Base-by-base conservation (phyloP, 495 filamentous ascomycete genomes). In the Coniosporium apollinis region DNA sequence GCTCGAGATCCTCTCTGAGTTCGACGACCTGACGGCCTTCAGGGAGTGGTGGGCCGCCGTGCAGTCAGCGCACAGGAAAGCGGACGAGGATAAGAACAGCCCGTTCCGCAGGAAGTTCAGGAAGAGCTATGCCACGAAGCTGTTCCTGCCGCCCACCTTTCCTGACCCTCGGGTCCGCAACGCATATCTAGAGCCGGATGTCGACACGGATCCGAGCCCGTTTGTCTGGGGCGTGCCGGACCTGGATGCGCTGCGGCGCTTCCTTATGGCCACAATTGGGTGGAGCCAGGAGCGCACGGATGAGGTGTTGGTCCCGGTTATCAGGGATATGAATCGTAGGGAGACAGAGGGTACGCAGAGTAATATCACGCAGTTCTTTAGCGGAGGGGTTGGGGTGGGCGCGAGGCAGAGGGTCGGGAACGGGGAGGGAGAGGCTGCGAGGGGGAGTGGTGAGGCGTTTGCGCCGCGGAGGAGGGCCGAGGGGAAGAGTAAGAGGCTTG, bases 211-310 rank as follows among this genome's bases (percentile, higher is more conserved):
- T 39, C 67, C 81, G 0, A 76, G 82, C 26, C 55, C 62, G 3
- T 97, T 97, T 45, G 76, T 85, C 54, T 97, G 89, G 89, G 89
- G 89, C 14, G 79, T 92, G 0, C 89, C 89, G 0, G 89, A 97
- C 45, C 64, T 97, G 3, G 82, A 89, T 30, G 79, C 80, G 0
- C 56, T 97, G 34, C 57, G 91, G n/a, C 60, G 60, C 13, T 97
- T 86, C 46, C 60, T 97, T 28, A 94, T 92, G 83, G 57, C 64
- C n/a, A 92, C 84, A 1, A 79, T 97, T 40, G 89, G 89, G 1
- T 97, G 89, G 89, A 70, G 65, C 30, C 73, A 77, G 49, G 86
- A 93, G 49, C 66, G 82, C 15, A 94, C 87, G 0, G 91, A 96
- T 43, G 87, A 96, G 51, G 78, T 96, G 2, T 68, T 97, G 2